Evolutionary conservation across 257 asterid species (phyloP), one percentile per base, ranked within the genome.

Genomic region (Schizonepeta tenuifolia): DNA sequence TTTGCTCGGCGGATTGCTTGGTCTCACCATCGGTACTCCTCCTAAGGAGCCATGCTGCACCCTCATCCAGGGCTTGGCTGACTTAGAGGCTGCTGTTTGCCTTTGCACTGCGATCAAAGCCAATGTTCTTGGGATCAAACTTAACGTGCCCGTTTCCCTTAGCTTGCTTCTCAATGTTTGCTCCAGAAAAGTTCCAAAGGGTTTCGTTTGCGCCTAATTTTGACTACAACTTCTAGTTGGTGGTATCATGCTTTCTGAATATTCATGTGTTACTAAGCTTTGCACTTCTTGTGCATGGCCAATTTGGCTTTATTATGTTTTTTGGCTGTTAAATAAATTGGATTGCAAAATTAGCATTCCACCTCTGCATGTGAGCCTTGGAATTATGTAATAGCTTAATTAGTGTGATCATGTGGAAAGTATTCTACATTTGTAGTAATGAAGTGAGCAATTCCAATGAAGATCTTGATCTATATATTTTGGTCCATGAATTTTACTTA

Each of bases 11-110:
- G 80, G 67, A 7, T 70, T 76, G 61, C 13, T 76, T 0, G 67
- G 53, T 18, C 17, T 70, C 4, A 57, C 71, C 20, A 71, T 76
- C 18, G 80, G 80, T 5, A 70, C 49, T 24, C 80, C 80, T 5
- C 80, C 80, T 3, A 63, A 62, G 44, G 14, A 70, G 20, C 76
- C 76, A 6, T 76, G 76, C 43, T 58, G 65, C 43, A 58, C 10
- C 21, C 65, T 58, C 44, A 58, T 58, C 14, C 13, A 28, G 40
- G 65, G 65, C 18, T 58, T 58, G 65, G 65, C 65, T 5, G 65
- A 58, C 13, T 58, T 58, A 20, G 65, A 58, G 65, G 65, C 65
- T 7, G 65, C 65, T 11, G 65, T 58, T 15, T 58, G 65, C 43
- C 65, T 58, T 28, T 58, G 65, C 65, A 58, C 65, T 1, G 65